Conservation (phyloP, 352 stramenopile genomes). For the Globisporangium lucens region DNA sequence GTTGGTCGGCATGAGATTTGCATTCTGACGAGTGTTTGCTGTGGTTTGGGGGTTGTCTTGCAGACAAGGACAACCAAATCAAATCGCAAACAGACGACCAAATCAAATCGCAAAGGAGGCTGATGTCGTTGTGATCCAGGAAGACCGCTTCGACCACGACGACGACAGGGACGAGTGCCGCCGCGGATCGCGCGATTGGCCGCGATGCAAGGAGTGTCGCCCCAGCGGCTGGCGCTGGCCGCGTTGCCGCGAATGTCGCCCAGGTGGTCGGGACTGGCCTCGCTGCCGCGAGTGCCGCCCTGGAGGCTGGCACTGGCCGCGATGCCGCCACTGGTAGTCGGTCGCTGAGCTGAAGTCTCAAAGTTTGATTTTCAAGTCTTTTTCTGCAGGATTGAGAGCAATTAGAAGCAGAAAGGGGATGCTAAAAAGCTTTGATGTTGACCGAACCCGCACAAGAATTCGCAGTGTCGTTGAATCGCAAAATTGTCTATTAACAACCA, state of each 20-base stretch:
- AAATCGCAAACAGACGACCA: neutral
- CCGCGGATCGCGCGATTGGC: neutral
- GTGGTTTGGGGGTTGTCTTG: neutral
- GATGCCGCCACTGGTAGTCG: slow-evolving; percentile 5
- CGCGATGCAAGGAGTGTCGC: neutral
- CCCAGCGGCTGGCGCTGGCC: neutral
- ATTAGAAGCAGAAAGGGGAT: neutral
- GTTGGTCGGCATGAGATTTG: too few species aligned
- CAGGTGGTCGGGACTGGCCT: neutral
- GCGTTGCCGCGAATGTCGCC: neutral
- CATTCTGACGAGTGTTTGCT: too few species aligned
- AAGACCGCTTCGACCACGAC: neutral
- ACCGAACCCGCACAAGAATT: neutral
- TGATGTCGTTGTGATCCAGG: neutral
- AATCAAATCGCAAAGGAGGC: neutral
- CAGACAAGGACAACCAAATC: neutral
- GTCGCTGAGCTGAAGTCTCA: neutral
- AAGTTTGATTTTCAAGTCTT: too few species aligned
- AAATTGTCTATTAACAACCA: neutral
- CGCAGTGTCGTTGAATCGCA: slow-evolving; percentile 4
- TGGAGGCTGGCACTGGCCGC: slow-evolving; percentile 9
- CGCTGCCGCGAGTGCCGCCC: neutral
- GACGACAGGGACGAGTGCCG: slow-evolving; percentile 4
- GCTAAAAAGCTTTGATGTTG: slow-evolving; percentile 6
- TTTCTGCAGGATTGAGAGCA: too few species aligned